Percentiles rank a stretch among this genome's conserved stretches.
Evolutionary conservation across 306 rosid genomes (phyloP).

Genomic region (Vigna reflexopilosa): DNA sequence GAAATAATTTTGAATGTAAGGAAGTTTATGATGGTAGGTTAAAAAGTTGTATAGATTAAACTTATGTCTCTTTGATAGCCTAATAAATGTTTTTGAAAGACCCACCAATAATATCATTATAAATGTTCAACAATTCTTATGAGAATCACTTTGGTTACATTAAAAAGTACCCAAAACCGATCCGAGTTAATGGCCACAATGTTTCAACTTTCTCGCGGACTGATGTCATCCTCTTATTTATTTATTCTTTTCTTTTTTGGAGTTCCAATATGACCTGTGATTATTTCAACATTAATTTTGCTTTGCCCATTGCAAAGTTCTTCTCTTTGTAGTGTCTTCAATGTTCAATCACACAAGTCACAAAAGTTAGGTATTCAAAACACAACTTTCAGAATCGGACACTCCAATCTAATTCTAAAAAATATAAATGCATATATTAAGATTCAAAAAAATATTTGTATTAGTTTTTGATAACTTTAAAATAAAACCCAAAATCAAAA

Average conservation of each 20-base stretch:
- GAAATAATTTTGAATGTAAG: too few species aligned
- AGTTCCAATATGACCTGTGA: not conserved
- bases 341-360: not conserved
- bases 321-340: slow-evolving; percentile 4
- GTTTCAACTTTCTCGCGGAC: not conserved
- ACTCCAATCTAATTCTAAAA: not conserved
- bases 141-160: not conserved
- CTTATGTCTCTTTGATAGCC: too few species aligned
- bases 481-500: too few species aligned
- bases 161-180: not conserved
- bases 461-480: too few species aligned
- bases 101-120: too few species aligned
- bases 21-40: too few species aligned
- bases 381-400: not conserved
- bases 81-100: too few species aligned
- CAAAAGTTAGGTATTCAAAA: not conserved
- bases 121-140: not conserved
- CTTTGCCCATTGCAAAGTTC: not conserved
- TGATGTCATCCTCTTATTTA: not conserved
- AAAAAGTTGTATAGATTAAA: too few species aligned
- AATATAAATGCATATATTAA: too few species aligned
- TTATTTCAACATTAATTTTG: not conserved
- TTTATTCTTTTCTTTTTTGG: not conserved
- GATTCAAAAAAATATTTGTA: too few species aligned
- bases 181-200: not conserved